phyloP scores from a whole-genome alignment of 1,139 yeast genomes.

The Yamadazyma dendronema region DNA sequence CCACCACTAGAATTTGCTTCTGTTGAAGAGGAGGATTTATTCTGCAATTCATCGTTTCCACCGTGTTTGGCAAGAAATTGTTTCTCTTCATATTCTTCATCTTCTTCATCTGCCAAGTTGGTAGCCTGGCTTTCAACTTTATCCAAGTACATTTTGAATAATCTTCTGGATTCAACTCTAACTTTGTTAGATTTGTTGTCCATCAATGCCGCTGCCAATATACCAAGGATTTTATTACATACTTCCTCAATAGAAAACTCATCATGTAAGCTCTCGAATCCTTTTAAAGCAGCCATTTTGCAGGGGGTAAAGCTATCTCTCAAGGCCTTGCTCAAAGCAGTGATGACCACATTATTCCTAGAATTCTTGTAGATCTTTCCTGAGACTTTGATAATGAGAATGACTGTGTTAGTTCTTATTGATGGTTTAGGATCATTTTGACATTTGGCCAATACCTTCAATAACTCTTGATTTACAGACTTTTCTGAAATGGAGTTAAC shows the following conservation, averaged over 20 bases:
- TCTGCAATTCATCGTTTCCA: conserved; percentile 14
- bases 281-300: conserved; percentile 73
- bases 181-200: conserved; percentile 69
- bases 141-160: conserved; percentile 63
- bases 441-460: conserved; percentile 79
- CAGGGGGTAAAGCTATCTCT: conserved; percentile 80
- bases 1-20: conserved; percentile 8
- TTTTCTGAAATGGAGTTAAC: conserved; percentile 72
- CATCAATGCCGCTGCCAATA: conserved; percentile 78
- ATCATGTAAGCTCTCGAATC: conserved; percentile 64
- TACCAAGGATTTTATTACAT: conserved; percentile 80
- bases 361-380: conserved; percentile 57
- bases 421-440: conserved; percentile 84
- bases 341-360: conserved; percentile 70
- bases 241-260: conserved; percentile 74
- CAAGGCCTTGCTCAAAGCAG: conserved; percentile 83
- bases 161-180: conserved; percentile 65
- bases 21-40: neutral
- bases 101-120: conserved; percentile 49
- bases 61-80: conserved; percentile 35
- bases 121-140: conserved; percentile 65
- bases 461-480: conserved; percentile 81
- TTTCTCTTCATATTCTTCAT: conserved; percentile 38
- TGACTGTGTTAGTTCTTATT: conserved; percentile 81
- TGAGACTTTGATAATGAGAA: conserved; percentile 72